These are phyloP conservation scores for Erodium maritimum DNA, from an alignment of 345 rosid species.

Conservation along the genomic window DNA sequence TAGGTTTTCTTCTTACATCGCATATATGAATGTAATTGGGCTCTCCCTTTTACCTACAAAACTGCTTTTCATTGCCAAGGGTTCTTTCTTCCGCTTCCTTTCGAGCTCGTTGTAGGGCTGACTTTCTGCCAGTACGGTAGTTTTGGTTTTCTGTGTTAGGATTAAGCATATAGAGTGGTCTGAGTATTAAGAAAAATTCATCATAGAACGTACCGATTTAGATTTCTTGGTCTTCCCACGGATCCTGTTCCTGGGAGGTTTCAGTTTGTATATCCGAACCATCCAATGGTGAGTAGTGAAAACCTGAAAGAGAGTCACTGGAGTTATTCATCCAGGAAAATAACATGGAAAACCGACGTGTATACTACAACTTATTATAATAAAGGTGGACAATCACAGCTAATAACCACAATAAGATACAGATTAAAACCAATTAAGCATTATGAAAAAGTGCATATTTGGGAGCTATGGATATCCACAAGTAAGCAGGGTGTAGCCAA, in stretches of 20 bases:
- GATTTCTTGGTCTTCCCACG: slow-evolving; percentile 64
- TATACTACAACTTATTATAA: no score
- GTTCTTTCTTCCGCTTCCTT: slow-evolving; percentile 34
- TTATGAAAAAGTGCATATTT: no score
- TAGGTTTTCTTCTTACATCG: no score
- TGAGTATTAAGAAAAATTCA: background rate
- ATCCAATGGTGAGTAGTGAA: slow-evolving; percentile 99
- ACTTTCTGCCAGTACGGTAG: slow-evolving; percentile 33
- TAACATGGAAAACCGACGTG: background rate
- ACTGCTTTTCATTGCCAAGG: slow-evolving; percentile 40
- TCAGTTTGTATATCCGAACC: slow-evolving; percentile 93
- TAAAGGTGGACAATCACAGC: no score
- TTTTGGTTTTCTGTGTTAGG: background rate
- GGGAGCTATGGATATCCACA: no score
- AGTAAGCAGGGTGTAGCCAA: no score
- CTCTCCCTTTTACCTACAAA: background rate
- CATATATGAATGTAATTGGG: no score
- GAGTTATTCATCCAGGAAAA: slow-evolving; percentile 1
- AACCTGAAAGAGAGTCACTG: slow-evolving; percentile 30
- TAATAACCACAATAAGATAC: no score
- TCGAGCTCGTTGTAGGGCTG: slow-evolving; percentile 32
- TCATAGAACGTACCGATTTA: slow-evolving; percentile 39
- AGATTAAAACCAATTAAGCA: no score
- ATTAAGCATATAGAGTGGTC: background rate
- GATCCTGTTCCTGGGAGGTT: slow-evolving; percentile 68